These are phyloP conservation scores for Immersiporthe knoxdaviesiana DNA, from an alignment of 2,329 filamentous ascomycete species.

Conservation along the genomic window DNA sequence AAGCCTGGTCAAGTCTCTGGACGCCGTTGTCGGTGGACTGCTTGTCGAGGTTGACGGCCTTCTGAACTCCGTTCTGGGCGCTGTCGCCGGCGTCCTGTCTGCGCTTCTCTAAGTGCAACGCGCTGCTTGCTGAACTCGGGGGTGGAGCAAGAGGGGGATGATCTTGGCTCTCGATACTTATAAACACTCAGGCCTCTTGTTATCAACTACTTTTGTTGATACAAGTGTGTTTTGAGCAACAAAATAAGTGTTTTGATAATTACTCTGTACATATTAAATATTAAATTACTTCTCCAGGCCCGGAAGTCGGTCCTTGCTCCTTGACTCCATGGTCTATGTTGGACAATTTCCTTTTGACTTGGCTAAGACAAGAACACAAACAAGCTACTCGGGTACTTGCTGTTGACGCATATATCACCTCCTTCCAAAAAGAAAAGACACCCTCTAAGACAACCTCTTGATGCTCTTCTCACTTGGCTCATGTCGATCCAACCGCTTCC, in stretches of 20 bases:
- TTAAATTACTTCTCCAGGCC: neutral
- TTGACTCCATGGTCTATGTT: neutral
- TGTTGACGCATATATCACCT: neutral
- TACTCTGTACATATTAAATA: constrained; percentile 1
- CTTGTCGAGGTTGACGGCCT: constrained; percentile 34
- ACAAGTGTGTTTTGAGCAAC: neutral
- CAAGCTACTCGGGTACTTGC: neutral
- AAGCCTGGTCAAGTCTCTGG: constrained; percentile 33
- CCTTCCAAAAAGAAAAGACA: neutral
- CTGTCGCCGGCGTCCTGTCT: constrained; percentile 31
- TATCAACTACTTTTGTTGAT: neutral
- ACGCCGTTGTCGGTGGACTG: constrained; percentile 34
- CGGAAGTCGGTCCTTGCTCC: neutral
- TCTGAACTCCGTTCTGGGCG: constrained; percentile 31
- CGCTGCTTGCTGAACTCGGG: neutral
- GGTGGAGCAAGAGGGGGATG: neutral
- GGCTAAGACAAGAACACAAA: neutral
- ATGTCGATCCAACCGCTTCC: neutral
- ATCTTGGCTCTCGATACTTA: constrained; percentile 19
- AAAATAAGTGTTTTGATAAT: neutral
- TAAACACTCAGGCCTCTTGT: neutral
- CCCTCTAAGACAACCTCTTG: neutral
- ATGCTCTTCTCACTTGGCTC: neutral
- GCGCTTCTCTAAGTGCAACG: constrained; percentile 28
- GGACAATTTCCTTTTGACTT: neutral